A percentile compares a stretch with the other conserved stretches of the same genome.
Conservation (phyloP, 1,139 yeast species). For the Taphrina deformans region DNA sequence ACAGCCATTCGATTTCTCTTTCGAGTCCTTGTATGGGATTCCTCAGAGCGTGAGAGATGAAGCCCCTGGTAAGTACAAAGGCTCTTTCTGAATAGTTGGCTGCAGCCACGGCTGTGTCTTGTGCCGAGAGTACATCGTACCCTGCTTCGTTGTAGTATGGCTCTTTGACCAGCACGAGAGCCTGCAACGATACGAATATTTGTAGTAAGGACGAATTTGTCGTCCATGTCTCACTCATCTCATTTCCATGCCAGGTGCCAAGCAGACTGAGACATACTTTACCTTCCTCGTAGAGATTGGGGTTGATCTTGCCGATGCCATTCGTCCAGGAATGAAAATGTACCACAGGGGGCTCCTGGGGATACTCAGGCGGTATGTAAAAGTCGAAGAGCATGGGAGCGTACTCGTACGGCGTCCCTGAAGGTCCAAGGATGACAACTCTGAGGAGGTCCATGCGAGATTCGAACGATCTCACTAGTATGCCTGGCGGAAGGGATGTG, state of each 20-base stretch:
- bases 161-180: constrained; percentile 38
- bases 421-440: constrained; percentile 38
- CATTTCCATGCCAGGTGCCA: constrained; percentile 40
- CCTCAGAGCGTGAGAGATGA: constrained; percentile 36
- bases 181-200: constrained; percentile 38
- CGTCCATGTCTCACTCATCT: constrained; percentile 37
- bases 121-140: constrained; percentile 37
- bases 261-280: constrained; percentile 39
- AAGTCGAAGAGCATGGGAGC: constrained; percentile 39
- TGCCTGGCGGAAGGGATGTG: constrained; percentile 38
- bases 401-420: constrained; percentile 38
- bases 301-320: constrained; percentile 39
- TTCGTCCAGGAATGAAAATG: constrained; percentile 39
- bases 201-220: constrained; percentile 37
- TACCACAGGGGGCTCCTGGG: constrained; percentile 37
- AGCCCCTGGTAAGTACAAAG: constrained; percentile 38
- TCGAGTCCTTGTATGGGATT: constrained; percentile 35
- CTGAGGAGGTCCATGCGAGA: constrained; percentile 38
- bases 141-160: constrained; percentile 40
- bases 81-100: constrained; percentile 38
- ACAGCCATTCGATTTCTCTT: constrained; percentile 32
- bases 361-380: constrained; percentile 35
- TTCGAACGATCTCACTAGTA: constrained; percentile 38
- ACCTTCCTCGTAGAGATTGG: constrained; percentile 39
- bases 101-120: constrained; percentile 36